Conservation (phyloP, 129 eudicot species). For the Daucus carota region DH1_v3.0 NC_030386.2:6190001-6190500, state of each 20-base stretch:
- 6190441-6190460: not conserved
- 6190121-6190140: not conserved
- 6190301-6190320: not conserved
- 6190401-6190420: slow-evolving; percentile 66
- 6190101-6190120: not conserved
- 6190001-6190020: slow-evolving; percentile 82
- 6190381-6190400: slow-evolving; percentile 96
- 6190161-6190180: slow-evolving; percentile 98
- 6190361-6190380: slow-evolving; percentile 99
- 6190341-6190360: slow-evolving; percentile 13
- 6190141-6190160: slow-evolving; percentile 64
- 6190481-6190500: not conserved
- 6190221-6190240: slow-evolving; percentile 82
- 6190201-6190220: slow-evolving; percentile 97
- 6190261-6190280: not conserved
- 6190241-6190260: not conserved
- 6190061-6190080: not conserved
- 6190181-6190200: slow-evolving; percentile 91
- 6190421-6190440: not conserved
- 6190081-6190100: not conserved
- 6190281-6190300: not conserved
- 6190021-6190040: slow-evolving; percentile 99
- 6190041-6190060: slow-evolving; percentile 55
- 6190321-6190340: not conserved
- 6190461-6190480: not conserved